These are phyloP conservation scores for Nemania sp. DNA, from an alignment of 2,329 filamentous ascomycete genomes.

Conservation along the genomic window DNA sequence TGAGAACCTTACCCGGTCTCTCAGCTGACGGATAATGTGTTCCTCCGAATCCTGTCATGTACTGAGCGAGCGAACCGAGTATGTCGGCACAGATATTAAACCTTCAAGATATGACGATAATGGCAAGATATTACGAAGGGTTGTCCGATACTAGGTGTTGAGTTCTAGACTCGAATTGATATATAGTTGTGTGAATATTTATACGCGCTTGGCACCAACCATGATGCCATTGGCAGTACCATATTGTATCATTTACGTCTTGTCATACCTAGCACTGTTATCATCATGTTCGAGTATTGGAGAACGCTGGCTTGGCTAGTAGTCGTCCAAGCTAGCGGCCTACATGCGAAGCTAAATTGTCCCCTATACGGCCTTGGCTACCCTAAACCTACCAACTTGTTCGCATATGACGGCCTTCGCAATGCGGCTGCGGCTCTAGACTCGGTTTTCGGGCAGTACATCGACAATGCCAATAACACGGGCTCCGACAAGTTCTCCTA, in stretches of 20 bases:
- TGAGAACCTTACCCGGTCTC: constrained; percentile 24
- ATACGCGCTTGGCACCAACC: constrained; percentile 11
- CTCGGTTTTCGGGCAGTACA: constrained; percentile 44
- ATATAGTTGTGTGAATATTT: neutral
- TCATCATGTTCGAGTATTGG: constrained; percentile 23
- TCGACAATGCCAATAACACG: constrained; percentile 49
- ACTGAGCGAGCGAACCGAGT: too few relatives aligned
- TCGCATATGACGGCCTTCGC: constrained; percentile 38
- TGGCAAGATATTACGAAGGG: neutral
- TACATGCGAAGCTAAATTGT: constrained; percentile 48
- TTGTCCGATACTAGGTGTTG: neutral
- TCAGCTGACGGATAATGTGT: neutral
- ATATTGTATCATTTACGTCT: neutral
- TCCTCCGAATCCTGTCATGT: neutral
- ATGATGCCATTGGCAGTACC: constrained; percentile 14
- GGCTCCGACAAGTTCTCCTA: constrained; percentile 50
- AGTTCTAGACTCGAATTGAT: neutral
- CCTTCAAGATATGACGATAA: neutral
- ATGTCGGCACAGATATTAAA: neutral
- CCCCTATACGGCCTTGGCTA: constrained; percentile 51
- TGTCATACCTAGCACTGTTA: neutral
- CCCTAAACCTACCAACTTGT: constrained; percentile 47
- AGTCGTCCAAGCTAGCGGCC: neutral
- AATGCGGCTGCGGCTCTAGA: constrained; percentile 42
- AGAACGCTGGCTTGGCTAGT: constrained; percentile 16